phyloP scores from a whole-genome alignment of 73 alveolate species.

The Paramecium primaurelia region DNA sequence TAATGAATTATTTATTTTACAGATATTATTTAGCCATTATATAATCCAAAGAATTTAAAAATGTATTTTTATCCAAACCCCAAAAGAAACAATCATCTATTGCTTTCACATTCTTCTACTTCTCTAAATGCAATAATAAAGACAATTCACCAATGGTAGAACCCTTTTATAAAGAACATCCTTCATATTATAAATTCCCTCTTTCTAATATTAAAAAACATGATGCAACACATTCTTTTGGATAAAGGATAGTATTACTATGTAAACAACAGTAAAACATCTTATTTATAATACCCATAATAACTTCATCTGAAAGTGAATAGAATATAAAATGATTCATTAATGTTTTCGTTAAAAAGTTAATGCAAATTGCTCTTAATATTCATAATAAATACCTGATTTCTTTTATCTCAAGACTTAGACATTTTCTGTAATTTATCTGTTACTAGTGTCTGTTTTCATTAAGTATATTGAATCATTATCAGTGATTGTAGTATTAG shows the following conservation, averaged over 20 bases:
- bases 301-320: not conserved
- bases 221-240: not conserved
- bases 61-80: slow-evolving; percentile 2
- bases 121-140: not conserved
- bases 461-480: not conserved
- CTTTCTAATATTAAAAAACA: not conserved
- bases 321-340: slow-evolving; percentile 31
- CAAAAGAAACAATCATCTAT: not conserved
- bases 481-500: not conserved
- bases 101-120: not conserved
- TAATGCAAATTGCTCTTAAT: not conserved
- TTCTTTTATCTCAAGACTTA: not conserved
- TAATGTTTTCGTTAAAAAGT: not conserved
- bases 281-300: not conserved
- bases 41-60: not conserved
- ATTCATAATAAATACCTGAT: not conserved
- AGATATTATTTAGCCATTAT: slow-evolving; percentile 14
- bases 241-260: not conserved
- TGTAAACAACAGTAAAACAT: slow-evolving; percentile 5
- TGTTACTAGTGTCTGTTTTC: not conserved
- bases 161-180: not conserved
- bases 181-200: not conserved
- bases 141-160: slow-evolving; percentile 3
- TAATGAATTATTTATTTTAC: not conserved
- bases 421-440: not conserved